Conservation (phyloP, 2,329 filamentous ascomycete species). For the Thelonectria olida region DNA sequence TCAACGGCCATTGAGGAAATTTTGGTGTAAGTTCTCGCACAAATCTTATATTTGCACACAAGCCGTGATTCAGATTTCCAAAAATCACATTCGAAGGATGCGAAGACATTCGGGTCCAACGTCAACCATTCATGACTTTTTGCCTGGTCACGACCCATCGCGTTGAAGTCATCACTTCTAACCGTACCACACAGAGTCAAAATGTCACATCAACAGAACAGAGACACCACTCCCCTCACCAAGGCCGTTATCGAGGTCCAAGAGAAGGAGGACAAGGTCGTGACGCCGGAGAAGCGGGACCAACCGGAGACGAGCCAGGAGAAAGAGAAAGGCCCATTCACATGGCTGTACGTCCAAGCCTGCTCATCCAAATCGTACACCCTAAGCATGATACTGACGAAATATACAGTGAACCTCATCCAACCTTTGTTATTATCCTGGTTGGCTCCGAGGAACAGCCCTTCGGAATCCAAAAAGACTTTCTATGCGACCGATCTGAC, state of each 20-base stretch:
- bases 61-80: constrained; percentile 4
- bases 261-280: constrained; percentile 1
- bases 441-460: constrained; percentile 62
- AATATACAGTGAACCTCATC: constrained; percentile 59
- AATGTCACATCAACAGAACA: constrained; percentile 30
- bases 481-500: constrained; percentile 61
- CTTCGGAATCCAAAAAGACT: constrained; percentile 68
- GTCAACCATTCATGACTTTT: neutral
- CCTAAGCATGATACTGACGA: constrained; percentile 20
- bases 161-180: neutral
- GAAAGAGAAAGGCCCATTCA: constrained; percentile 39
- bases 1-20: neutral
- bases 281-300: neutral
- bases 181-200: neutral
- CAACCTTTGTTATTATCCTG: constrained; percentile 63
- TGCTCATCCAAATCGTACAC: no score
- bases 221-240: constrained; percentile 5
- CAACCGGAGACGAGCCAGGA: constrained; percentile 14
- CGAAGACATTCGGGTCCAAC: neutral
- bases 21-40: neutral
- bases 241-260: constrained; percentile 23
- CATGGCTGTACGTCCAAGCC: constrained; percentile 50
- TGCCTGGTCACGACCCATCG: no score
- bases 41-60: neutral
- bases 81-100: neutral